Conservation (phyloP, 2,329 filamentous ascomycete genomes). For the Harringtonia lauricola region DNA sequence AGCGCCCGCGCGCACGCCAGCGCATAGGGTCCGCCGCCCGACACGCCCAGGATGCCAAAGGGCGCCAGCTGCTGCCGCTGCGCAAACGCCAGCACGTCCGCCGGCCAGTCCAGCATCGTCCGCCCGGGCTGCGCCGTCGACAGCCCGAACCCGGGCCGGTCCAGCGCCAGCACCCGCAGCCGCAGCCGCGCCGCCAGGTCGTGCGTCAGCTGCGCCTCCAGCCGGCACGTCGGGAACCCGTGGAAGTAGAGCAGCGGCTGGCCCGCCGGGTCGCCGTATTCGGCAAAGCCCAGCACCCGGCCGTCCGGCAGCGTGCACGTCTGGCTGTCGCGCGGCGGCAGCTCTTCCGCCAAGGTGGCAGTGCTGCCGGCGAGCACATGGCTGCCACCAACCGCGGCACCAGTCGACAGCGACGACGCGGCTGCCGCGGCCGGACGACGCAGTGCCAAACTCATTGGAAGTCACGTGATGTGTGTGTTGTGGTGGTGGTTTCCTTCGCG, state of each 20-base stretch:
- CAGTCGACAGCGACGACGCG: not conserved
- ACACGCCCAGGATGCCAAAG: slow-evolving; percentile 23
- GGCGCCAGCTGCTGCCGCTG: slow-evolving; percentile 12
- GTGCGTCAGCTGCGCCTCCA: slow-evolving; percentile 22
- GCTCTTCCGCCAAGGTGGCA: too few relatives aligned
- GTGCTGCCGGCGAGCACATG: not conserved
- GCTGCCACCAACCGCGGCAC: not conserved
- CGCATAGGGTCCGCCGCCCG: slow-evolving; percentile 25
- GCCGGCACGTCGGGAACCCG: slow-evolving; percentile 28
- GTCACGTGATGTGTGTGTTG: too few relatives aligned
- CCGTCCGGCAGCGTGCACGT: slow-evolving; percentile 26
- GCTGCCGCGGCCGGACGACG: not conserved
- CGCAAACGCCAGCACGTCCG: slow-evolving; percentile 21
- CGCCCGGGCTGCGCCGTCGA: slow-evolving; percentile 23
- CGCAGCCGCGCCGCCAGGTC: slow-evolving; percentile 14
- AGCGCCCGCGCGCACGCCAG: slow-evolving; percentile 22
- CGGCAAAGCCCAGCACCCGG: slow-evolving; percentile 27
- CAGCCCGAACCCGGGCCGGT: slow-evolving; percentile 31
- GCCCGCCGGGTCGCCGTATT: slow-evolving; percentile 22
- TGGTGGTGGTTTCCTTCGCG: too few relatives aligned
- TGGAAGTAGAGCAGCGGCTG: slow-evolving; percentile 28
- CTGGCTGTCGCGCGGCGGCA: slow-evolving; percentile 11
- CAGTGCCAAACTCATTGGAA: not conserved
- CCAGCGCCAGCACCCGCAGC: slow-evolving; percentile 25
- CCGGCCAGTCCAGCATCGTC: slow-evolving; percentile 21